Conservation (phyloP, 2,329 filamentous ascomycete species). For the Neopestalotiopsis rosae region DNA sequence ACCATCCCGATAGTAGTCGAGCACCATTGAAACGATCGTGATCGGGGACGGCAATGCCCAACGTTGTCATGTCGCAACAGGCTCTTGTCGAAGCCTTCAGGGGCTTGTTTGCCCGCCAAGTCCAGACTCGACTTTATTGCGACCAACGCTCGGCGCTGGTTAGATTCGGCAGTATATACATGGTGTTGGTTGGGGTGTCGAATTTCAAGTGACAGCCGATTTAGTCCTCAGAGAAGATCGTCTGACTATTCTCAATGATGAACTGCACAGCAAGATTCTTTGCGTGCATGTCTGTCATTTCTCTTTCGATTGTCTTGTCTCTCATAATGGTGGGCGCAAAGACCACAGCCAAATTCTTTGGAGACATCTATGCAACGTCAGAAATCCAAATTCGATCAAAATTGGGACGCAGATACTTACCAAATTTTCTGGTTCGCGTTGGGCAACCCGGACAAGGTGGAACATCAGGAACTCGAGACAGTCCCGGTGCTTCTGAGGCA, state of each 20-base stretch:
- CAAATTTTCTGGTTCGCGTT: slow-evolving; percentile 82
- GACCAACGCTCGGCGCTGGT: neutral
- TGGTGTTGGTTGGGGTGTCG: slow-evolving; percentile 12
- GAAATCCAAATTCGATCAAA: slow-evolving; percentile 11
- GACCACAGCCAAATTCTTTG: slow-evolving; percentile 93
- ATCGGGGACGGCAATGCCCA: neutral
- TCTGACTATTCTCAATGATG: slow-evolving; percentile 86
- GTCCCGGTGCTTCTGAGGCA: slow-evolving; percentile 85
- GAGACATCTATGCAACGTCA: slow-evolving; percentile 74
- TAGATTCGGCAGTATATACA: slow-evolving; percentile 31
- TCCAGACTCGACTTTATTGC: neutral
- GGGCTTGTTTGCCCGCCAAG: neutral
- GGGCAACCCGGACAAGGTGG: slow-evolving; percentile 86
- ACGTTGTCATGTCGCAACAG: neutral
- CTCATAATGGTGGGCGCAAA: slow-evolving; percentile 98
- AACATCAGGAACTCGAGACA: slow-evolving; percentile 93
- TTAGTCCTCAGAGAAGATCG: slow-evolving; percentile 69
- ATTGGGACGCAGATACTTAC: slow-evolving; percentile 51
- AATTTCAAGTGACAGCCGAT: neutral
- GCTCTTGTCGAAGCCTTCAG: neutral
- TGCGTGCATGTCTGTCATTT: slow-evolving; percentile 94
- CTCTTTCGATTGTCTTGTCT: slow-evolving; percentile 84
- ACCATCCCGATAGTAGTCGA: slow-evolving; percentile 28
- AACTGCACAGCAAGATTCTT: slow-evolving; percentile 95
- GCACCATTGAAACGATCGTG: slow-evolving; percentile 27